A percentile compares a stretch with the other conserved stretches of the same genome.
phyloP scores from a whole-genome alignment of 441 rosid genomes.

The Biscutella laevigata region DNA sequence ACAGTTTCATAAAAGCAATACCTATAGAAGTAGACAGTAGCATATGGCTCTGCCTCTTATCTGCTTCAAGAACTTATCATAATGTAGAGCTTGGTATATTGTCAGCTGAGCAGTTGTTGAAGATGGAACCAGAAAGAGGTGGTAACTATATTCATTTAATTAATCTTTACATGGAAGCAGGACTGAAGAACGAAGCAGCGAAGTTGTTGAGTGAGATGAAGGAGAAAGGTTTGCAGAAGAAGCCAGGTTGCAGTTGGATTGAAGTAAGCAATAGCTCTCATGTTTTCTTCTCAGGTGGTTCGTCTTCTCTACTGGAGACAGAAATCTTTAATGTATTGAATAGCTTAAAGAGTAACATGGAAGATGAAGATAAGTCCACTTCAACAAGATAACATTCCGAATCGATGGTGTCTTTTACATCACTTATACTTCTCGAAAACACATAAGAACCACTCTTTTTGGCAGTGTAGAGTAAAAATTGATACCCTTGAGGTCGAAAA shows the following conservation, averaged over 20 bases:
- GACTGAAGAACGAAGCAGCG: conserved; percentile 48
- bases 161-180: conserved; percentile 60
- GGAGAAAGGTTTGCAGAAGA: conserved; percentile 56
- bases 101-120: conserved; percentile 46
- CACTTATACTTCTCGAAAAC: conserved; percentile 17
- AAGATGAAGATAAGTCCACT: conserved; percentile 14
- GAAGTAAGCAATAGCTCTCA: conserved; percentile 35
- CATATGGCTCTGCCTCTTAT: conserved; percentile 59
- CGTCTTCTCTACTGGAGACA: conserved; percentile 31
- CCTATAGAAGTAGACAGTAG: conserved; percentile 45
- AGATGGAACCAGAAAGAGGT: conserved; percentile 45
- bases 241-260: conserved; percentile 77
- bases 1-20: conserved; percentile 42
- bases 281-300: conserved; percentile 55
- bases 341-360: conserved; percentile 35
- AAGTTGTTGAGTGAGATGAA: conserved; percentile 46
- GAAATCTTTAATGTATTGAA: conserved; percentile 37
- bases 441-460: conserved; percentile 7
- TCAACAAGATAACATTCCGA: conserved; percentile 11
- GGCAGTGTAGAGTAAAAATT: conserved; percentile 3
- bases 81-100: conserved; percentile 52
- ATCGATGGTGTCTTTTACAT: conserved; percentile 13
- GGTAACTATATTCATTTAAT: conserved; percentile 53
- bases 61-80: conserved; percentile 47
- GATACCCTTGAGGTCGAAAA: conserved; percentile 21